Evolutionary conservation across 2,329 filamentous ascomycete species (phyloP), one percentile per base, ranked within the genome.

Genomic region (Berkeleyomyces rouxiae): DNA sequence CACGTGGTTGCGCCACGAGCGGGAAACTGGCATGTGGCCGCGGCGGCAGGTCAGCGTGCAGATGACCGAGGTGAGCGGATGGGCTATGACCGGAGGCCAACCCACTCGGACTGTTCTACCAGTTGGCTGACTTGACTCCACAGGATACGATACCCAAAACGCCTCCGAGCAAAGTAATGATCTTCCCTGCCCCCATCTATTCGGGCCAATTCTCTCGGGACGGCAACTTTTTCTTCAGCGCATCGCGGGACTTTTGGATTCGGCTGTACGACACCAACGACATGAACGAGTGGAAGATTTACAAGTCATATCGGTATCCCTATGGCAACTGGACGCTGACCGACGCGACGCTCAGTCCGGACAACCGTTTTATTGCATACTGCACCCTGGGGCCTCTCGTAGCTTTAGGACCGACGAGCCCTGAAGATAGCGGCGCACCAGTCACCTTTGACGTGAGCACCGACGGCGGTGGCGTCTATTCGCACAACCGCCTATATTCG

Each of bases 191-290:
- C 4, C 84, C 89, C 47, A 91, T 93, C 61, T 97, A 97, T 70
- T 96, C 90, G 2, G 93, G 93, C 1, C 92, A 97, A 71, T 99
- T 97, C 71, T 96, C 90, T 0, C 88, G 95, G 67, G 93, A 99
- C 68, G 93, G 93, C 36, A 95, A 96, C 72, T 97, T 97, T 76
- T 97, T 96, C 76, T 97, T 92, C 71, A 85, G 87, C 4, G 93
- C 88, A 69, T 87, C 87, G 7, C 90, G 96, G 72, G 91, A 97
- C 73, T 96, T 96, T 75, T 87, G 84, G 68, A 90, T 99, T 7
- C 86, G 91, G 61, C 91, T 99, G 88, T 99, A 97, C 73, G 92
- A 97, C 72, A 97, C 93, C 0, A 91, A 88, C 1, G 96, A 96
- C 68, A 90, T 92, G 0, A 95, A 93, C 73, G 82, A 90, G 67